phyloP scores from a whole-genome alignment of 1,284 basidiomycete genomes.

The Phylloboletellus chloephorus region DNA sequence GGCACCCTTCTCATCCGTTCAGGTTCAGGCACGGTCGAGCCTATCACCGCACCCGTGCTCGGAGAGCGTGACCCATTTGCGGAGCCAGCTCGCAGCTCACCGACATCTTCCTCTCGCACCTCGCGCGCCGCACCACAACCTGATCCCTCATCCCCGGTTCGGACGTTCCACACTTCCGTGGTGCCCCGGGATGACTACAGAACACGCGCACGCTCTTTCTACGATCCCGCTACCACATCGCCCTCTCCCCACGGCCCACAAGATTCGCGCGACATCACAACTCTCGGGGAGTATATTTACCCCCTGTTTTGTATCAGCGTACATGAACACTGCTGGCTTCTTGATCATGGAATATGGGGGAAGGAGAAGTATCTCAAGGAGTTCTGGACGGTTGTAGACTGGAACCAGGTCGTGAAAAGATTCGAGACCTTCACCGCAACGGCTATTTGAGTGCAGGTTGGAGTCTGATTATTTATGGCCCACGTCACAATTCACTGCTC shows the following conservation, averaged over 20 bases:
- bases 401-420: constrained; percentile 58
- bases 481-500: constrained; percentile 24
- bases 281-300: constrained; percentile 54
- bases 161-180: constrained; percentile 25
- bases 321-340: constrained; percentile 91
- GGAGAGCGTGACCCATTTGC: constrained; percentile 15
- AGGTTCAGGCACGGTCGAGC: constrained; percentile 33
- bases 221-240: constrained; percentile 24
- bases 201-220: constrained; percentile 23
- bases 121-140: constrained; percentile 9
- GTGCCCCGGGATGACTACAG: constrained; percentile 7
- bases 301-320: constrained; percentile 84
- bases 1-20: constrained; percentile 84
- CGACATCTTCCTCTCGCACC: constrained; percentile 19
- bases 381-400: constrained; percentile 89
- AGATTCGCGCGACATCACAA: constrained; percentile 17
- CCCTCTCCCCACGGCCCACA: constrained; percentile 31
- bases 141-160: constrained; percentile 19
- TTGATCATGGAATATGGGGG: constrained; percentile 91
- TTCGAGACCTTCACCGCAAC: constrained; percentile 23
- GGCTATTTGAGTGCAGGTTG: constrained; percentile 10
- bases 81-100: neutral
- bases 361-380: constrained; percentile 85
- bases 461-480: constrained; percentile 8
- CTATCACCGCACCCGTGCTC: constrained; percentile 30